Base-by-base conservation (phyloP, 306 rosid genomes). In the Glycyrrhiza uralensis region DNA sequence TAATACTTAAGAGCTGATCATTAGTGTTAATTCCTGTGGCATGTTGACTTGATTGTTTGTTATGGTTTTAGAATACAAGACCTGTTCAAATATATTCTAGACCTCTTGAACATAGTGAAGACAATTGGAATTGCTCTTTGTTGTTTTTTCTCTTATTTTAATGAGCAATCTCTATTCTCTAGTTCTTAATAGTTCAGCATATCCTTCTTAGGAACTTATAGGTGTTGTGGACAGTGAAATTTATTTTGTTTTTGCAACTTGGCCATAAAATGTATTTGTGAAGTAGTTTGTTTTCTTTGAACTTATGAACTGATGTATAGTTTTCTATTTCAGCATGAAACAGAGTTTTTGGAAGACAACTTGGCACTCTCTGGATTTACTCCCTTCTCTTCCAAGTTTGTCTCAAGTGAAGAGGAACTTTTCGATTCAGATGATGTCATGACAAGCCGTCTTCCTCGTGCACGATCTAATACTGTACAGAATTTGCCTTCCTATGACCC, bases 351-450 rank as follows among this genome's bases (percentile, higher is more conserved):
- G 77, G 85, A 82, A 42, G 85, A 82, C 56, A 77, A 63, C 76
- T 66, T 77, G 58, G 85, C 82, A 35, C 35, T 77, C 57, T 36
- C 82, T 47, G 82, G 80, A 52, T 77, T 72, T 73, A 52, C 74
- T 50, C 51, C 85, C 10, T 74, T 72, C 77, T 33, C 82, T 60
- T 82, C 85, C 45, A 82, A 77, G 77, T 61, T 77, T 67, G 77
- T 71, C 61, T 73, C 77, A 26, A 82, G 82, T 23, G 87, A 94
- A 79, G 98, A 91, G 28, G 98, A 94, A 74, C 87, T 65, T 73
- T 65, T 91, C 35, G 97, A 94, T 74, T 89, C 92, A 46, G 97
- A 94, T 65, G 98, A 91, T 70, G 74, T 91, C 74, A 83, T 82
- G 52, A 83, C 77, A 55, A 79, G 69, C 78, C 95, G 91, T 45